phyloP scores from a whole-genome alignment of 192 early-diverging fungal genomes.

The Coemansia sp. region DNA sequence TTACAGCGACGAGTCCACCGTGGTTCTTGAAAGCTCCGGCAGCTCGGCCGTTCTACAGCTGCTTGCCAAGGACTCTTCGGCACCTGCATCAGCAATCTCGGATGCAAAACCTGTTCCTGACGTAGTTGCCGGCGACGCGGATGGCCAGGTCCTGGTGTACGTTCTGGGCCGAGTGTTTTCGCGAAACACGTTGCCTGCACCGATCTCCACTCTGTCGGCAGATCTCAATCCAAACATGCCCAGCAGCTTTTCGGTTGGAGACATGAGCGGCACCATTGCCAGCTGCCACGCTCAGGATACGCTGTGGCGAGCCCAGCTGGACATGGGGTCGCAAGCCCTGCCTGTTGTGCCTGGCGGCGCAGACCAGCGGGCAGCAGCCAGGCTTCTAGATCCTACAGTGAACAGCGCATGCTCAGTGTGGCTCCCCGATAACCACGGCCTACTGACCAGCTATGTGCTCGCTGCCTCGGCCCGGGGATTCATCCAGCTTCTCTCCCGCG shows the following conservation, averaged over 20 bases:
- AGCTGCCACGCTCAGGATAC: slow-evolving; percentile 32
- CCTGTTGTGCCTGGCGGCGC: background rate
- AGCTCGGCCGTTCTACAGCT: slow-evolving; percentile 32
- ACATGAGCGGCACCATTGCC: slow-evolving; percentile 41
- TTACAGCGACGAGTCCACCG: slow-evolving; percentile 6
- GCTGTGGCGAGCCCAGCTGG: slow-evolving; percentile 35
- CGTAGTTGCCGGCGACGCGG: slow-evolving; percentile 39
- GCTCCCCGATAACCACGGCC: slow-evolving; percentile 30
- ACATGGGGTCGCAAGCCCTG: background rate
- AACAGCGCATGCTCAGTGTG: slow-evolving; percentile 29
- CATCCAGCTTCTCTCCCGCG: slow-evolving; percentile 35
- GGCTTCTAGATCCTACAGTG: slow-evolving; percentile 10
- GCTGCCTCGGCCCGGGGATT: slow-evolving; percentile 18
- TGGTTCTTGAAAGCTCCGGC: slow-evolving; percentile 23
- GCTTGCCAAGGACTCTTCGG: slow-evolving; percentile 16
- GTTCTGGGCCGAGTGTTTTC: slow-evolving; percentile 35
- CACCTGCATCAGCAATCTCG: background rate
- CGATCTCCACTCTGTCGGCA: slow-evolving; percentile 29
- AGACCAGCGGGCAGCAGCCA: background rate
- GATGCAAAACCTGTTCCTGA: slow-evolving; percentile 16
- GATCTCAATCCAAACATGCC: slow-evolving; percentile 40
- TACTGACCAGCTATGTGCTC: slow-evolving; percentile 42
- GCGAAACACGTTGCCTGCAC: slow-evolving; percentile 31
- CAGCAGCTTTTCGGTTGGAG: slow-evolving; percentile 38
- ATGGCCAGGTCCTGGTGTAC: slow-evolving; percentile 32